Evolutionary conservation across 2,329 filamentous ascomycete genomes (phyloP).

Genomic region (Epichloe scottii): DNA sequence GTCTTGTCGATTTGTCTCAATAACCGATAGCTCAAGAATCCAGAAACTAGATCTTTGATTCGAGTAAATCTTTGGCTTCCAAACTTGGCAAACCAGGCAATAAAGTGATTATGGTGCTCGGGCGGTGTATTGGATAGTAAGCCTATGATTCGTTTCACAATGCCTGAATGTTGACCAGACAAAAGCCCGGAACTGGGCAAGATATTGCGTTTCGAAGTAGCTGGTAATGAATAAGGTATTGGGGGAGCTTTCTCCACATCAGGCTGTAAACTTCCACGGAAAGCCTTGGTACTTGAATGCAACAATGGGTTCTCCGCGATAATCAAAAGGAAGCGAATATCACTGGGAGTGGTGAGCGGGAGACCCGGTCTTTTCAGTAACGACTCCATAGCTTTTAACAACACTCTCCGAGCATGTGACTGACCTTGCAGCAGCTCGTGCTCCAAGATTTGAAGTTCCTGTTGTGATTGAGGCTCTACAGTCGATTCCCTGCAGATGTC

Average conservation of each 20-base stretch:
- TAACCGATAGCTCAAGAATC: constrained; percentile 72
- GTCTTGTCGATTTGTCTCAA: constrained; percentile 58
- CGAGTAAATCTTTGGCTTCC: constrained; percentile 55
- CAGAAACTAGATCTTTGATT: constrained; percentile 63
- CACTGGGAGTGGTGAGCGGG: constrained; percentile 52
- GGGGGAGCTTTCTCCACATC: constrained; percentile 7
- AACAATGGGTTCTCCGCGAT: constrained; percentile 69
- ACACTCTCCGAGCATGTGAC: constrained; percentile 51
- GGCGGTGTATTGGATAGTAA: constrained; percentile 63
- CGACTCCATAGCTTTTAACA: constrained; percentile 69
- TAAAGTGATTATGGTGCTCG: constrained; percentile 63
- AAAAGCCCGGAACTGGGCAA: constrained; percentile 27
- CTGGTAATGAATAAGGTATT: background rate
- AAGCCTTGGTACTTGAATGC: constrained; percentile 31
- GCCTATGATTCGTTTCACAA: constrained; percentile 75
- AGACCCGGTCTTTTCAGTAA: constrained; percentile 69
- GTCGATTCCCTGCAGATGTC: constrained; percentile 25
- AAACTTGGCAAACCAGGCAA: constrained; percentile 66
- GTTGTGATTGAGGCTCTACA: constrained; percentile 21
- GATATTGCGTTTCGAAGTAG: background rate
- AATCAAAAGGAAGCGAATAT: constrained; percentile 68
- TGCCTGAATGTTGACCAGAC: constrained; percentile 62
- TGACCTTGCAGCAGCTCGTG: constrained; percentile 42
- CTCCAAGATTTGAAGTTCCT: constrained; percentile 33
- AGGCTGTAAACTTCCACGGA: constrained; percentile 27